Conservation (phyloP, 345 rosid genomes). For the Eucalyptus pauciflora region DNA sequence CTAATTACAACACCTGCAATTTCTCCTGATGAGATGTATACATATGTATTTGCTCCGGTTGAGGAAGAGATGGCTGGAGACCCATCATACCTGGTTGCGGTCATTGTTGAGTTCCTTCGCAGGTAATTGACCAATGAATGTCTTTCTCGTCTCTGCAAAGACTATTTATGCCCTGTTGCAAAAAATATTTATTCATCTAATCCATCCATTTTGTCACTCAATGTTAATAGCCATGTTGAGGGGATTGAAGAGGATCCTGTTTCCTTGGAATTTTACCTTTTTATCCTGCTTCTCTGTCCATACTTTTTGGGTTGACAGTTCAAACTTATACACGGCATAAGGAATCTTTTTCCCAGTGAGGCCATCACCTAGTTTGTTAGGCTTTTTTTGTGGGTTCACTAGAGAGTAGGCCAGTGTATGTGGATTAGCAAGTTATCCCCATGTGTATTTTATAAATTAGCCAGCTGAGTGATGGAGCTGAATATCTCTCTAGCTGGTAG, state of each 20-base stretch:
- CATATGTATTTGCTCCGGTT: conserved; percentile 68
- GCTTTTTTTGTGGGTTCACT: not conserved
- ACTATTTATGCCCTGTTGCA: not conserved
- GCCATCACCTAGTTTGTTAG: not conserved
- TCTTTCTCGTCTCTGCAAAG: not conserved
- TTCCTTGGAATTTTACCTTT: not conserved
- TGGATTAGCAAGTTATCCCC: not conserved
- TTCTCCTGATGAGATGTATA: conserved; percentile 93
- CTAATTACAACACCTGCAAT: conserved; percentile 71
- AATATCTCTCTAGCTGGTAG: not conserved
- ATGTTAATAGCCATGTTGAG: not conserved
- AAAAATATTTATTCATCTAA: not conserved
- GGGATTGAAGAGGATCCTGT: not conserved
- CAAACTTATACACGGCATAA: not conserved
- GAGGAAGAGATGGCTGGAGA: conserved; percentile 88
- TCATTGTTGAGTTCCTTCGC: conserved; percentile 78
- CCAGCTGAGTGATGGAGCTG: not conserved
- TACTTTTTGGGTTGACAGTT: not conserved
- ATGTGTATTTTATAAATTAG: not conserved
- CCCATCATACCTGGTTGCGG: conserved; percentile 73
- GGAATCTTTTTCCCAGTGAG: not conserved
- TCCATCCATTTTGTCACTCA: not conserved
- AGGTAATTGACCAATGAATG: conserved; percentile 30
- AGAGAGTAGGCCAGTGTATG: not conserved
- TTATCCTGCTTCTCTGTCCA: not conserved